phyloP scores from a whole-genome alignment of 2,329 filamentous ascomycete species.

The Fusarium mexicanum region DNA sequence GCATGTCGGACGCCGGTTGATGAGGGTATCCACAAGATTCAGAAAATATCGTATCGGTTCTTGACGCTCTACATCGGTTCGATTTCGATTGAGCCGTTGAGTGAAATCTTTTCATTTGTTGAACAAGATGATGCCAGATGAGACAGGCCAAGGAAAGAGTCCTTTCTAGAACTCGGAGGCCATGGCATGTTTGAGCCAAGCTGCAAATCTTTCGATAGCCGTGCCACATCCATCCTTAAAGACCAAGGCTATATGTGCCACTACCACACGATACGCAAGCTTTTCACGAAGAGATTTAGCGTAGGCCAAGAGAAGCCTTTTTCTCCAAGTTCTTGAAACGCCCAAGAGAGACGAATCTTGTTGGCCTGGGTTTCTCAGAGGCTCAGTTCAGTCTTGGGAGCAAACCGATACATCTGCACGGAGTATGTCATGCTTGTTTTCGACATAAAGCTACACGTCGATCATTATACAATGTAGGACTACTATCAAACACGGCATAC shows the following conservation, averaged over 20 bases:
- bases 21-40: conserved; percentile 29
- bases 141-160: neutral
- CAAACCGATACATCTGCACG: neutral
- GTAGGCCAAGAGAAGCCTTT: neutral
- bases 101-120: conserved; percentile 17
- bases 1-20: conserved; percentile 12
- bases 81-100: conserved; percentile 2
- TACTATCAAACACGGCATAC: neutral
- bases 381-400: neutral
- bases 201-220: neutral
- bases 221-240: neutral
- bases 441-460: neutral
- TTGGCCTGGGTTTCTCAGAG: neutral
- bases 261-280: neutral
- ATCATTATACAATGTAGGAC: neutral
- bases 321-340: neutral
- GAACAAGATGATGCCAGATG: neutral
- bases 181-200: conserved; percentile 1
- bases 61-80: conserved; percentile 23
- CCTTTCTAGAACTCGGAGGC: neutral
- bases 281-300: neutral
- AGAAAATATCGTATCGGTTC: conserved; percentile 21
- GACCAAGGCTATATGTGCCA: neutral
- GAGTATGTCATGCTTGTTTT: neutral
- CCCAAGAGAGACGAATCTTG: neutral